Evolutionary conservation across 768 basidiomycete genomes (phyloP), one percentile per base, ranked within the genome.

Genomic region (Suillus spraguei): DNA sequence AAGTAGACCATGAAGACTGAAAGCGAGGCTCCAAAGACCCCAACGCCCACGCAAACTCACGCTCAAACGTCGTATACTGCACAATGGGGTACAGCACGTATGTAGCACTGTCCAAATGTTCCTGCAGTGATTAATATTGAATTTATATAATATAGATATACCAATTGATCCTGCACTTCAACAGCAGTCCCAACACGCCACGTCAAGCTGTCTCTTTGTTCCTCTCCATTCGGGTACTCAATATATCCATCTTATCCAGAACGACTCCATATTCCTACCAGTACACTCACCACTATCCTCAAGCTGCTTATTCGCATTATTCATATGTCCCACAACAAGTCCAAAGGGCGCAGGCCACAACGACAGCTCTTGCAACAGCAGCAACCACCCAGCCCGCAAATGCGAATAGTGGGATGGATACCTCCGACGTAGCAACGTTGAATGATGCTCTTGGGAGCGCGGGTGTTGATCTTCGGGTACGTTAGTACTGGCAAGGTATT

Each of bases 371-470:
- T 28, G 59, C 65, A 1, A 65, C 73, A 22, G 59, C 71, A 5
- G 49, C 77, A 28, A 61, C 62, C 60, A 60, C 74, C 8, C 61
- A 74, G 16, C 46, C 70, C 7, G 65, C 68, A n/a, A 60, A 73
- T 2, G 63, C 67, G 14, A 76, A 66, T 44, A 74, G 73, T 50
- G 77, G 76, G 1, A 79, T 87, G 62, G 90, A 90, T 67, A 87
- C 86, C 3, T 76, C 87, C 4, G 92, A 94, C 69, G 84, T 94
- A 39, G 85, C 91, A 13, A 91, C 89, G 8, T 70, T 95, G 49
- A 94, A 92, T 62, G 92, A 95, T 67, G 93, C 92, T 5, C 77
- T 95, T 2, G 93, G 92, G 5, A 92, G 91, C 70, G 92, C 92
- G 8, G 92, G 93, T 13, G 92, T 95, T 8, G 93, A 95, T 77